phyloP scores from a whole-genome alignment of 73 alveolate genomes.

The Paramecium biaurelia region DNA sequence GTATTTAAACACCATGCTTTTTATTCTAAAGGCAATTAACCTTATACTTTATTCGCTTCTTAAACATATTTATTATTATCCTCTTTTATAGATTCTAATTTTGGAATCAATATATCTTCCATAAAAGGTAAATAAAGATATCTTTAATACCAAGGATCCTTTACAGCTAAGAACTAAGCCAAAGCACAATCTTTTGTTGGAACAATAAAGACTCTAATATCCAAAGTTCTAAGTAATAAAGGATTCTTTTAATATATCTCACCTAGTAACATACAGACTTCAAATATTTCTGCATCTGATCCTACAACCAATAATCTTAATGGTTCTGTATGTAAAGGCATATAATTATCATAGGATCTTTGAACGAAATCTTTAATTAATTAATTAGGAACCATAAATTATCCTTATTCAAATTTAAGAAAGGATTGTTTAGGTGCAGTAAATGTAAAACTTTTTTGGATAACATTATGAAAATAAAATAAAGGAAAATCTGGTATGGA shows the following conservation, averaged over 20 bases:
- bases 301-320: constrained; percentile 61
- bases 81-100: constrained; percentile 53
- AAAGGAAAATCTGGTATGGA: constrained; percentile 42
- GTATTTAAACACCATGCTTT: constrained; percentile 53
- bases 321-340: constrained; percentile 56
- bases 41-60: neutral
- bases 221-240: neutral
- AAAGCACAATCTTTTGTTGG: constrained; percentile 56
- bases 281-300: constrained; percentile 46
- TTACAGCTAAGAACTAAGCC: constrained; percentile 48
- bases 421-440: neutral
- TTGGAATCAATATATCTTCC: constrained; percentile 58
- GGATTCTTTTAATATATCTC: constrained; percentile 22
- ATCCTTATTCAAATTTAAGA: neutral
- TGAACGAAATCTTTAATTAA: neutral
- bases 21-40: constrained; percentile 33
- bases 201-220: constrained; percentile 54
- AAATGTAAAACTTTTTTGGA: neutral
- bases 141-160: constrained; percentile 64
- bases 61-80: constrained; percentile 33
- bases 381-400: neutral
- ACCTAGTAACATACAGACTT: constrained; percentile 21
- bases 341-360: constrained; percentile 36
- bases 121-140: constrained; percentile 58
- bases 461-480: neutral